Evolutionary conservation across 1,284 basidiomycete genomes (phyloP).

Genomic region (Melampsora larici-populina): DNA sequence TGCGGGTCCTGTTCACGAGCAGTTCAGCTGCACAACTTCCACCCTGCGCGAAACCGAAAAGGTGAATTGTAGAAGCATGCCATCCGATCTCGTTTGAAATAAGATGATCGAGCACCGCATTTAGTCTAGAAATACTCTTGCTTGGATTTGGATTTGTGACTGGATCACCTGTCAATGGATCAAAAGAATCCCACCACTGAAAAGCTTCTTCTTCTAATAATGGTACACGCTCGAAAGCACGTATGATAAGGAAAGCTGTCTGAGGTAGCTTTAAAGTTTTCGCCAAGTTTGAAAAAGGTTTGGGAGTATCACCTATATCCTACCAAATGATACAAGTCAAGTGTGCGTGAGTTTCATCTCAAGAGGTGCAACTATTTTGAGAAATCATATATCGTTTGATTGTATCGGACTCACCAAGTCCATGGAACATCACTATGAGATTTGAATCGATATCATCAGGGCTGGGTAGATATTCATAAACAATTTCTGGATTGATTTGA

Average conservation of each 20-base stretch:
- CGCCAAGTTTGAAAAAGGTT: conserved; percentile 71
- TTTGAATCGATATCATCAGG: conserved; percentile 82
- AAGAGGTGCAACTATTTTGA: not conserved
- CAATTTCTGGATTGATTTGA: not conserved
- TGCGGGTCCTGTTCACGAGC: conserved; percentile 60
- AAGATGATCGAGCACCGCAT: conserved; percentile 63
- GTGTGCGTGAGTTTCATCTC: not conserved
- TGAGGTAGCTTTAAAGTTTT: conserved; percentile 74
- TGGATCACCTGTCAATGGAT: conserved; percentile 67
- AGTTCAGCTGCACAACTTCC: conserved; percentile 74
- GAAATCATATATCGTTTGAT: too few species aligned
- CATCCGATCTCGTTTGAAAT: conserved; percentile 62
- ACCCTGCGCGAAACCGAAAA: conserved; percentile 87
- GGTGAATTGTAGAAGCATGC: conserved; percentile 67
- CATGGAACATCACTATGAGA: conserved; percentile 77
- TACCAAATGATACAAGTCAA: not conserved
- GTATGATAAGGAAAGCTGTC: conserved; percentile 74
- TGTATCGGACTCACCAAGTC: conserved; percentile 65
- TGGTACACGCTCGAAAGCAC: conserved; percentile 77
- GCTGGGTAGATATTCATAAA: conserved; percentile 61
- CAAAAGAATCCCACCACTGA: conserved; percentile 85
- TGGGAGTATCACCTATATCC: conserved; percentile 71
- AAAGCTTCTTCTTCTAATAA: conserved; percentile 71
- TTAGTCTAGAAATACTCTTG: conserved; percentile 62
- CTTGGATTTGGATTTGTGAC: conserved; percentile 70